Evolutionary conservation across 148 eudicot species (phyloP), one percentile per base, ranked within the genome.

Genomic region (Tetragonia tetragonoides): DNA sequence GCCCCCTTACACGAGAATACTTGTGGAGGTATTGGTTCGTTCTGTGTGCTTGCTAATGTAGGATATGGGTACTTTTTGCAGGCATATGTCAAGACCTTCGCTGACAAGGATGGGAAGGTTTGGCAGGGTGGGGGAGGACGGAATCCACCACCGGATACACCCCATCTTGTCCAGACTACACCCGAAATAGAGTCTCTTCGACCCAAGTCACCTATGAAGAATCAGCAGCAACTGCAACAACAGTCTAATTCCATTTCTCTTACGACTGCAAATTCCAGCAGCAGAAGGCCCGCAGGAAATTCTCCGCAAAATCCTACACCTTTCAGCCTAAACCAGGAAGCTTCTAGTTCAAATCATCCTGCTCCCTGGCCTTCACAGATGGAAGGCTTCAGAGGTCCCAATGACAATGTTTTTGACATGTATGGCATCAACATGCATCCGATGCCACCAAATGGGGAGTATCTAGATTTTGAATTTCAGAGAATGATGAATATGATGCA

Each of bases 51-150:
- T 14, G 10, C 57, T 78, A 60, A 78, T 39, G 16, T 41, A 34
- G 12, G 40, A 10, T 20, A n/a, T 44, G 66, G 69, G 57, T 23
- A 42, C 70, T 34, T 73, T 66, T 74, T 82, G 74, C 87, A 95
- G 99, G 92, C 88, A n/a, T 95, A 88, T 75, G 57, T 81, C 10
- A 86, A 81, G 83, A 91, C 75, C 80, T 95, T 95, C 80, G 84
- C 92, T 21, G 99, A 95, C 80, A 91, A 87, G 73, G 99, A 93
- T 24, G 99, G 99, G 81, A 95, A 90, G 80, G 92, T 93, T 59
- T 95, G 99, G 99, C 90, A 81, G 28, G 99, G 99, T 73, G 98
- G 97, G 7, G 97, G 97, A 76, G 99, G 99, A 74, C 79, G 97
- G 74, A 95, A 95, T 70, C 97, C 99, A 24, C 97, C 99, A 46